Evolutionary conservation across 2,329 filamentous ascomycete genomes (phyloP).

Genomic region (Colletotrichum abscissum): DNA sequence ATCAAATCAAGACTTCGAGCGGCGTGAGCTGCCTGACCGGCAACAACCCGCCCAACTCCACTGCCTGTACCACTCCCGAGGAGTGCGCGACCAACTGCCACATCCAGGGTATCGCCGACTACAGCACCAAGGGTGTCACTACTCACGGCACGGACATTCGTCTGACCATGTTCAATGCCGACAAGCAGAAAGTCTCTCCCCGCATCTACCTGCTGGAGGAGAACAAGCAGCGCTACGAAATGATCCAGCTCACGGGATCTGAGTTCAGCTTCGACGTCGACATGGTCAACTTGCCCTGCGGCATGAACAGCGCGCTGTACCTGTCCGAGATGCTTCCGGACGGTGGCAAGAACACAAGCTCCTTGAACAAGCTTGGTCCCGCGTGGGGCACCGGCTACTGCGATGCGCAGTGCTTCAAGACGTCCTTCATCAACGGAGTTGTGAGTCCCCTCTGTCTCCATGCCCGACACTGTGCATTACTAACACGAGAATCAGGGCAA

Average conservation of each 20-base stretch:
- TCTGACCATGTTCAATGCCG: conserved; percentile 39
- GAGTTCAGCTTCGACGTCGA: conserved; percentile 76
- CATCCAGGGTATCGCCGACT: conserved; percentile 60
- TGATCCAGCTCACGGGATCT: conserved; percentile 66
- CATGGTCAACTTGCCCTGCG: conserved; percentile 71
- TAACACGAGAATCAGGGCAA: conserved; percentile 56
- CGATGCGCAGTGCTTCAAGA: conserved; percentile 64
- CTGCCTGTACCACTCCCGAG: conserved; percentile 56
- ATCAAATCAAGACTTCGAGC: conserved; percentile 47
- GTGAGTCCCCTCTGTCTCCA: conserved; percentile 48
- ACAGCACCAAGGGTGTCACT: conserved; percentile 47
- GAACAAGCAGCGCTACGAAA: conserved; percentile 65
- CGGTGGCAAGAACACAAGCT: conserved; percentile 63
- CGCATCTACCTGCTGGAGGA: conserved; percentile 68
- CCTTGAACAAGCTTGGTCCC: conserved; percentile 66
- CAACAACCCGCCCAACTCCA: conserved; percentile 45
- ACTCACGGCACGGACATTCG: conserved; percentile 40
- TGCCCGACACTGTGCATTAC: conserved; percentile 40
- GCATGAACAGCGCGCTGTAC: conserved; percentile 75
- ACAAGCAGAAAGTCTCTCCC: conserved; percentile 44
- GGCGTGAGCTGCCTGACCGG: conserved; percentile 40
- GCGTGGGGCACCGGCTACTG: conserved; percentile 71
- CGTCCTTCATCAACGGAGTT: conserved; percentile 56
- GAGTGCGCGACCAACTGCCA: conserved; percentile 63
- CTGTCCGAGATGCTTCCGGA: conserved; percentile 71